These are phyloP conservation scores for Geotrichum fermentans DNA, from an alignment of 1,139 yeast species.

Conservation along the genomic window DNA sequence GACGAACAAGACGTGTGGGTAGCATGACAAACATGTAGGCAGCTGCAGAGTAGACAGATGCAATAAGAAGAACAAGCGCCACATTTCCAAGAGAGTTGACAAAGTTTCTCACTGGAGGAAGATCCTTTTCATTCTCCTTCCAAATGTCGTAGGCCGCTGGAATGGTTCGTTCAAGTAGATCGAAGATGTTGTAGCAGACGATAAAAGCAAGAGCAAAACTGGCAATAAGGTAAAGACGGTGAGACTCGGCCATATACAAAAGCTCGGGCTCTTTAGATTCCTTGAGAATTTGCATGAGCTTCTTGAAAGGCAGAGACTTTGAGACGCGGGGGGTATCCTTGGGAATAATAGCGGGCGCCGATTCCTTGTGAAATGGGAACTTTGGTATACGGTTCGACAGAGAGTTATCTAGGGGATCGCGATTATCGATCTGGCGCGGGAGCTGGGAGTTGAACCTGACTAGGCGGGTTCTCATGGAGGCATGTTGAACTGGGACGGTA, in stretches of 20 bases:
- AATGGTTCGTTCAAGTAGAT: conserved; percentile 52
- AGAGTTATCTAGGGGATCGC: conserved; percentile 24
- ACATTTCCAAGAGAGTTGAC: conserved; percentile 39
- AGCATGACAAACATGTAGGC: conserved; percentile 44
- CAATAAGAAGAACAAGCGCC: conserved; percentile 42
- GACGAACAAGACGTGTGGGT: conserved; percentile 66
- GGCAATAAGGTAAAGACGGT: conserved; percentile 64
- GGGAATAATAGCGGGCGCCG: conserved; percentile 65
- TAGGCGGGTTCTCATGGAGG: neutral
- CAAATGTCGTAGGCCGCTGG: conserved; percentile 55
- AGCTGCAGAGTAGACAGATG: conserved; percentile 43
- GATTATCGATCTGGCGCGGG: conserved; percentile 29
- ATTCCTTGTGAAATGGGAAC: conserved; percentile 63
- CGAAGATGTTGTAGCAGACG: conserved; percentile 62
- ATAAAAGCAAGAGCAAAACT: conserved; percentile 67
- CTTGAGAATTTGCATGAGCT: conserved; percentile 58
- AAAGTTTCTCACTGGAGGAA: conserved; percentile 38
- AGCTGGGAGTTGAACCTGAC: conserved; percentile 20
- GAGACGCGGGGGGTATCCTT: conserved; percentile 57
- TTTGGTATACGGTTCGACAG: conserved; percentile 41
- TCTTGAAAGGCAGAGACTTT: conserved; percentile 52
- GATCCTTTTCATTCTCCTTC: conserved; percentile 49
- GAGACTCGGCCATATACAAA: conserved; percentile 80
- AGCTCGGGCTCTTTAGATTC: conserved; percentile 61
- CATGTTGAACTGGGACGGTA: neutral